Evolutionary conservation across 2,329 filamentous ascomycete genomes (phyloP).

Genomic region (Pestalotiopsis sp.): DNA sequence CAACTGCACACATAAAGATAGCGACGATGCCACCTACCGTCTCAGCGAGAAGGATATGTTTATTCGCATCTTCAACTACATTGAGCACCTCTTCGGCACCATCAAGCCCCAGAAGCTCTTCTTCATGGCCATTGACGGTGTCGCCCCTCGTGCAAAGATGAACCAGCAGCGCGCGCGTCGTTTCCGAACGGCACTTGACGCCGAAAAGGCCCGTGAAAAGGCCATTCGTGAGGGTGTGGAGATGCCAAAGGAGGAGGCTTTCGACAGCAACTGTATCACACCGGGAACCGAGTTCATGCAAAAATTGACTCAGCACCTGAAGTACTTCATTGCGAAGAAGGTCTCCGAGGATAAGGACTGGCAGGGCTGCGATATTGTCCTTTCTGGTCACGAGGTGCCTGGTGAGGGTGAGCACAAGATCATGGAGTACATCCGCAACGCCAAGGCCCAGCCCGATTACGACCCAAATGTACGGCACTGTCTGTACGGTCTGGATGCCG

Average conservation of each 20-base stretch:
- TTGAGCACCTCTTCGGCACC: constrained; percentile 97
- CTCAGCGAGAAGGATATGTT: constrained; percentile 99
- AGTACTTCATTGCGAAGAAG: constrained; percentile 99
- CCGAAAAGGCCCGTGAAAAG: constrained; percentile 86
- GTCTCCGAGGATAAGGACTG: constrained; percentile 95
- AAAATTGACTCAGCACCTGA: constrained; percentile 87
- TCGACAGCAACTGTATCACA: constrained; percentile 99
- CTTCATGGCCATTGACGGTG: constrained; percentile 99
- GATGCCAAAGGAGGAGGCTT: constrained; percentile 91
- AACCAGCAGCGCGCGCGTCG: constrained; percentile 96
- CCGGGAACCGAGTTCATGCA: constrained; percentile 98
- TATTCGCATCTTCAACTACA: constrained; percentile 99
- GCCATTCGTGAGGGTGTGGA: constrained; percentile 86
- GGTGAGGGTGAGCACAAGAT: constrained; percentile 99
- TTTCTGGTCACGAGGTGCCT: constrained; percentile 96
- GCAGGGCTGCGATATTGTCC: constrained; percentile 94
- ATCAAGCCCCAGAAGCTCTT: constrained; percentile 98
- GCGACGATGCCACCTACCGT: constrained; percentile 86
- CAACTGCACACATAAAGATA: constrained; percentile 98
- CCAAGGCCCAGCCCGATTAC: constrained; percentile 92
- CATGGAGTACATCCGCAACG: constrained; percentile 99
- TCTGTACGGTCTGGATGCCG: constrained; percentile 93
- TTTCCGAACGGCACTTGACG: constrained; percentile 92
- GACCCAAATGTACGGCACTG: constrained; percentile 94
- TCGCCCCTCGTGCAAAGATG: constrained; percentile 98